Conservation (phyloP, 371 early-diverging fungal species). For the Paraphysoderma sedebokerense region DNA sequence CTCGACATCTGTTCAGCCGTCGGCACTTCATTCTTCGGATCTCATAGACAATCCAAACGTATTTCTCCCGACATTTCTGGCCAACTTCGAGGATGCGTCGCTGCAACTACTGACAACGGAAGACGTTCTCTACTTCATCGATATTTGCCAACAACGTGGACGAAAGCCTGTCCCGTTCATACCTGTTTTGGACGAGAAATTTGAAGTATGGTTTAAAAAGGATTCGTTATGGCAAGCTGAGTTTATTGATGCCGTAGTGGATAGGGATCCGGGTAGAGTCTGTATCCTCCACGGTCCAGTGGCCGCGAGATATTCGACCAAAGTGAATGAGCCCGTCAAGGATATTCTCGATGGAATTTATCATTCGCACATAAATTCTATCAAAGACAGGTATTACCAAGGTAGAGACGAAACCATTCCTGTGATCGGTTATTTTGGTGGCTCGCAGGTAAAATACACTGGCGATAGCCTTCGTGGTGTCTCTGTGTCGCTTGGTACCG, state of each 20-base stretch:
- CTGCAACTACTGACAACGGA: constrained; percentile 72
- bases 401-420: constrained; percentile 46
- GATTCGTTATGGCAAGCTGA: constrained; percentile 93
- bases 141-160: constrained; percentile 57
- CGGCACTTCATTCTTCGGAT: constrained; percentile 6
- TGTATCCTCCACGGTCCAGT: constrained; percentile 91
- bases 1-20: constrained; percentile 12
- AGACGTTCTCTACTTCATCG: constrained; percentile 77
- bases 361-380: constrained; percentile 53
- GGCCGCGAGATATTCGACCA: constrained; percentile 60
- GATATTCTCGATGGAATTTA: constrained; percentile 81
- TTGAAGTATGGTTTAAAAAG: constrained; percentile 91
- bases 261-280: constrained; percentile 77
- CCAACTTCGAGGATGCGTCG: constrained; percentile 54
- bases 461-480: too few species aligned
- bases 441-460: too few species aligned
- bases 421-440: constrained; percentile 67
- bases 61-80: constrained; percentile 48
- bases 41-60: constrained; percentile 50
- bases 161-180: constrained; percentile 89
- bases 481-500: too few species aligned
- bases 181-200: constrained; percentile 77
- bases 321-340: constrained; percentile 71
- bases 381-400: constrained; percentile 63
- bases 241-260: constrained; percentile 77